Evolutionary conservation across 306 rosid genomes (phyloP).

Genomic region (Lathyrus sativus): DNA sequence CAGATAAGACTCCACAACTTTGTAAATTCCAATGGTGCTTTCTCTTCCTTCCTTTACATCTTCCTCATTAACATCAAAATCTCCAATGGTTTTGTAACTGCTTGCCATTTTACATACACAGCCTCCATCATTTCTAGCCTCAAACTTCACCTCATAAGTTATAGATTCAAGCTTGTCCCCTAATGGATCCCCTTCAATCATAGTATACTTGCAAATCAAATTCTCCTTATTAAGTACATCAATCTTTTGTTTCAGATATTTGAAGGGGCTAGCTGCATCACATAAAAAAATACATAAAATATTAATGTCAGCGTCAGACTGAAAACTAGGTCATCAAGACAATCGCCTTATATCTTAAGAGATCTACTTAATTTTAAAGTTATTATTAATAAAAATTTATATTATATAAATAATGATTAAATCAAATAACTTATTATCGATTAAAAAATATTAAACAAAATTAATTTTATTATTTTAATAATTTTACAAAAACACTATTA

Average conservation of each 20-base stretch:
- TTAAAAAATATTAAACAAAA: too few species aligned
- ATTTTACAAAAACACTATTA: too few species aligned
- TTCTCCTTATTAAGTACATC: slow-evolving; percentile 61
- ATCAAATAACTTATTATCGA: neutral
- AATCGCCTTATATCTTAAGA: too few species aligned
- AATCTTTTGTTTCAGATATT: slow-evolving; percentile 60
- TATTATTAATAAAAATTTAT: too few species aligned
- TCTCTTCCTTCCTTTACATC: slow-evolving; percentile 66
- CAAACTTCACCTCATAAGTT: slow-evolving; percentile 66
- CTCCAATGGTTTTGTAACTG: slow-evolving; percentile 55
- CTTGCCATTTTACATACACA: slow-evolving; percentile 56
- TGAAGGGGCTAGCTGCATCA: slow-evolving; percentile 57
- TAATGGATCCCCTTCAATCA: slow-evolving; percentile 76
- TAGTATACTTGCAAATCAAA: slow-evolving; percentile 58
- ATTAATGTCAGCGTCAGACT: too few species aligned
- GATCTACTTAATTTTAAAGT: too few species aligned
- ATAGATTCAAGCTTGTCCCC: slow-evolving; percentile 73
- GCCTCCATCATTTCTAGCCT: slow-evolving; percentile 62
- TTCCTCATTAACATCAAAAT: slow-evolving; percentile 53
- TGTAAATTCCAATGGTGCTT: slow-evolving; percentile 63
- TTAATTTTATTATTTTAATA: too few species aligned
- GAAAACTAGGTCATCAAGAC: neutral
- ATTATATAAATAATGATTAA: neutral
- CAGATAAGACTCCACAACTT: slow-evolving; percentile 67
- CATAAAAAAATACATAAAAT: slow-evolving; percentile 10